phyloP scores from a whole-genome alignment of 1,139 yeast species.

The Candida pseudoviswanathii region DNA sequence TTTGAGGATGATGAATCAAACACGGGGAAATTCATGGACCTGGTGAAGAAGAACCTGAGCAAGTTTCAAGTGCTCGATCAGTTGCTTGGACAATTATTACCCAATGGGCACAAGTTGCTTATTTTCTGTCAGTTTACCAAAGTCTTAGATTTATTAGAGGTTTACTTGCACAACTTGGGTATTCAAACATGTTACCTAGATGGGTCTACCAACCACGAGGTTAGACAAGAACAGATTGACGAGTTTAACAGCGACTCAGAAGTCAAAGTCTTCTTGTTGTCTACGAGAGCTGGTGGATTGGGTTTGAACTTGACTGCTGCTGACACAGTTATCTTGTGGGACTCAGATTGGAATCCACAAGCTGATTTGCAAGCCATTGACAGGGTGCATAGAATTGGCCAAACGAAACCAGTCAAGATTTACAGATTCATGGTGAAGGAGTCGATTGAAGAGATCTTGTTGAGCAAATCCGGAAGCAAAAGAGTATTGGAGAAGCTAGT shows the following conservation, averaged over 20 bases:
- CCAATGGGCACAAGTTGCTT: slow-evolving; percentile 62
- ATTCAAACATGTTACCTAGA: slow-evolving; percentile 66
- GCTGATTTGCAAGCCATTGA: slow-evolving; percentile 96
- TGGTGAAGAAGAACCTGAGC: slow-evolving; percentile 55
- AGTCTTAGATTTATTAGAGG: slow-evolving; percentile 74
- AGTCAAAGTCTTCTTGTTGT: slow-evolving; percentile 62
- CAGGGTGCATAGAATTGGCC: slow-evolving; percentile 93
- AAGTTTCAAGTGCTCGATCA: slow-evolving; percentile 73
- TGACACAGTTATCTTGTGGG: slow-evolving; percentile 87
- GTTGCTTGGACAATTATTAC: slow-evolving; percentile 52
- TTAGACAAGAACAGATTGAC: slow-evolving; percentile 65
- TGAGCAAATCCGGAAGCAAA: slow-evolving; percentile 77
- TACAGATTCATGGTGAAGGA: slow-evolving; percentile 74
- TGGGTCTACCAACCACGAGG: slow-evolving; percentile 68
- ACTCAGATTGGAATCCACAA: slow-evolving; percentile 97
- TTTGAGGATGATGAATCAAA: slow-evolving; percentile 34
- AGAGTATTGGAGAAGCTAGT: slow-evolving; percentile 79
- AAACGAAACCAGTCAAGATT: slow-evolving; percentile 76
- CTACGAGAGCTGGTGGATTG: slow-evolving; percentile 94
- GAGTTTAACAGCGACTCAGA: slow-evolving; percentile 44
- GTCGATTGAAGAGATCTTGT: slow-evolving; percentile 80
- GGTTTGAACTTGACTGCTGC: slow-evolving; percentile 88
- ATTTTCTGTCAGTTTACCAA: slow-evolving; percentile 84
- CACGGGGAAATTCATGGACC: slow-evolving; percentile 27
- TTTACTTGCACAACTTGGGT: slow-evolving; percentile 51